Base-by-base conservation (phyloP, 495 filamentous ascomycete species). In the Oidiodendron maius region DNA sequence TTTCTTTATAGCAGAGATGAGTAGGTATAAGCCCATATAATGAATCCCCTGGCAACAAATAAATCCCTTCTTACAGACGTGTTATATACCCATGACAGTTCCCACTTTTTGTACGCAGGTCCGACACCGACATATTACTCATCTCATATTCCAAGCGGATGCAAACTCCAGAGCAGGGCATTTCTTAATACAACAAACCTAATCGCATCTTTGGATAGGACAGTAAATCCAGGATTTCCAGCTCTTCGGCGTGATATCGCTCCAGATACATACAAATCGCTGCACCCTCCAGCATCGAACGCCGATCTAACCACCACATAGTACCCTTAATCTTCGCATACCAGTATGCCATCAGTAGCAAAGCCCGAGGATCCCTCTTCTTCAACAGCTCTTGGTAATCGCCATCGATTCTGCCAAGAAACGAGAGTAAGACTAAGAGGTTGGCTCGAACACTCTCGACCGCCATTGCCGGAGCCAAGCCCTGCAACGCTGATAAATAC, bases 321-420 rank as follows among this genome's bases (percentile, higher is more conserved):
- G 55, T 50, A 34, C 62, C 52, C 12, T 57, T 46, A 34, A 73
- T 53, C 50, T 62, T 70, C 36, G 60, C 64, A 49, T 67, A 66
- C 62, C 63, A 75, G 48, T 64, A 70, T 3, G 55, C 57, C 38
- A 73, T 50, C 37, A 75, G 34, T 25, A 70, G 44, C 50, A 75
- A 28, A 2, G 71, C 68, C 8, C 61, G 44, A 1, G 64, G 47
- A 44, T 75, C 69, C 24, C 46, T 51, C 21, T 55, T 30, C 48
- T 68, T 54, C 26, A 71, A 44, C 38, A 71, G 41, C 9, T 42
- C 28, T 26, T 47, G 57, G 55, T 60, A 71, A 12, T 53, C 50
- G 6, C 46, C 26, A 4, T 62, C 42, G 51, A 73, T 64, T 23
- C 57, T 49, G 9, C 55, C 52, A 13, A 67, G 36, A 51, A 71